A percentile compares a stretch with the other conserved stretches of the same genome.
phyloP scores from a whole-genome alignment of 2,329 filamentous ascomycete species.

The Monilinia fructicola region DNA sequence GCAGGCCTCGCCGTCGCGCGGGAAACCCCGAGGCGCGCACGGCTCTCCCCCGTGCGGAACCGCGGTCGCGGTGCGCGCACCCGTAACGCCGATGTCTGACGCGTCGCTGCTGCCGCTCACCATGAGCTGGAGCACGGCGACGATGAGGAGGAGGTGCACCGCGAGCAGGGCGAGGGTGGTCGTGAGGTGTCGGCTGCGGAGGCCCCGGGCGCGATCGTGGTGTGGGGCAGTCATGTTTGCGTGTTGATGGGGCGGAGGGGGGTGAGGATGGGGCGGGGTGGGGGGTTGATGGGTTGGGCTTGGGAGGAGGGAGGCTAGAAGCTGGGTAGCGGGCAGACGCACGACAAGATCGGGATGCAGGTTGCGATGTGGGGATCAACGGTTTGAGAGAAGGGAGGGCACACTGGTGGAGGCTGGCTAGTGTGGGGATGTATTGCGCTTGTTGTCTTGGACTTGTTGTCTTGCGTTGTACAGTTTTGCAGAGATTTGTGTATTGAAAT shows the following conservation, averaged over 20 bases:
- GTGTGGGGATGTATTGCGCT: neutral
- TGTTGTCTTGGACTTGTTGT: neutral
- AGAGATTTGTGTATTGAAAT: neutral
- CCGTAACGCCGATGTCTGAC: neutral
- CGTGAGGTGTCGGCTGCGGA: neutral
- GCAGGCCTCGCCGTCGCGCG: too few species aligned
- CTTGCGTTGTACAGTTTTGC: neutral
- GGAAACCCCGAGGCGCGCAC: neutral
- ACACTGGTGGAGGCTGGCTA: neutral
- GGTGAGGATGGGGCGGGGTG: too few species aligned
- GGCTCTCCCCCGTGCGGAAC: rapidly evolving
- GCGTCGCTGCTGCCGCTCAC: rapidly evolving
- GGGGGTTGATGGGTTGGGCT: neutral
- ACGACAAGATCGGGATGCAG: neutral
- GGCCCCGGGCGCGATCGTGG: neutral
- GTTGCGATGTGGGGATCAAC: neutral
- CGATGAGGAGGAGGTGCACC: neutral
- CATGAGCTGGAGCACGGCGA: neutral
- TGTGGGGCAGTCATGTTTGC: too few species aligned
- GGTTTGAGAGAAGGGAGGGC: neutral
- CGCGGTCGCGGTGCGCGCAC: too few species aligned
- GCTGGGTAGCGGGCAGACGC: neutral
- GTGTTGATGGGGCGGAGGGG: too few species aligned
- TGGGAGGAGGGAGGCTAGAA: neutral
- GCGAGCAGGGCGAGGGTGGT: neutral